These are phyloP conservation scores for Russula brevipes DNA, from an alignment of 768 basidiomycete species.

Conservation along the genomic window DNA sequence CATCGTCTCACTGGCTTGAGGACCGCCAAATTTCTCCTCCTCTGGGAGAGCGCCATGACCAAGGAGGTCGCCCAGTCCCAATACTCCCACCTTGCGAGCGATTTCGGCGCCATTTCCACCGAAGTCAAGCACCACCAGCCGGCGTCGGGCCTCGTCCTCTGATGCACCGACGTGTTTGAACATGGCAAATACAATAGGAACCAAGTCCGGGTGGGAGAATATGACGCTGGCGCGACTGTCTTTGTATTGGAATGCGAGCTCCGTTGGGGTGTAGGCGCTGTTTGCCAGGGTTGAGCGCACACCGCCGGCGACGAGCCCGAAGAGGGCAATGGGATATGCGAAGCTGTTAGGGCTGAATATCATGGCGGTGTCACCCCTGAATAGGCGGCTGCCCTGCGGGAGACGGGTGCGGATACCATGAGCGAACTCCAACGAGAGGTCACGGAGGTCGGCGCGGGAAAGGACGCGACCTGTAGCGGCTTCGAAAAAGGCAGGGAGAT, in stretches of 20 bases:
- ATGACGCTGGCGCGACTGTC: slow-evolving; percentile 62
- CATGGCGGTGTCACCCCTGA: slow-evolving; percentile 53
- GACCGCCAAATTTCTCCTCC: slow-evolving; percentile 54
- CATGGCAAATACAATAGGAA: slow-evolving; percentile 52
- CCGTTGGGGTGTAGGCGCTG: slow-evolving; percentile 58
- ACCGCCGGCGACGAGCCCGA: slow-evolving; percentile 55
- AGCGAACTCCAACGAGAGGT: slow-evolving; percentile 52
- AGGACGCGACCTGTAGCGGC: slow-evolving; percentile 52
- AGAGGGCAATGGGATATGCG: slow-evolving; percentile 46
- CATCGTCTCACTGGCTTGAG: slow-evolving; percentile 49
- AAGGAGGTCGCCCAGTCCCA: slow-evolving; percentile 43
- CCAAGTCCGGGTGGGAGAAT: slow-evolving; percentile 58
- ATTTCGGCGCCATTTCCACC: slow-evolving; percentile 8
- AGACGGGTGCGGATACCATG: slow-evolving; percentile 46
- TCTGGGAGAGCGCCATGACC: slow-evolving; percentile 42
- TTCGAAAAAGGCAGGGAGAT: slow-evolving; percentile 57
- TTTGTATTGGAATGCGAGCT: slow-evolving; percentile 65
- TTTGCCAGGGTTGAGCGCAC: slow-evolving; percentile 69
- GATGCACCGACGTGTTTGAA: slow-evolving; percentile 47
- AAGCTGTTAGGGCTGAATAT: slow-evolving; percentile 69
- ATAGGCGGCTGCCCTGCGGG: slow-evolving; percentile 29
- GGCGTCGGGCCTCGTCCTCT: slow-evolving; percentile 43
- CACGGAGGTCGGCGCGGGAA: slow-evolving; percentile 49
- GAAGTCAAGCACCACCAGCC: slow-evolving; percentile 51
- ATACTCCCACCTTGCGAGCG: slow-evolving; percentile 32